phyloP scores from a whole-genome alignment of 345 rosid species.

The Eucalyptus grandis region DNA sequence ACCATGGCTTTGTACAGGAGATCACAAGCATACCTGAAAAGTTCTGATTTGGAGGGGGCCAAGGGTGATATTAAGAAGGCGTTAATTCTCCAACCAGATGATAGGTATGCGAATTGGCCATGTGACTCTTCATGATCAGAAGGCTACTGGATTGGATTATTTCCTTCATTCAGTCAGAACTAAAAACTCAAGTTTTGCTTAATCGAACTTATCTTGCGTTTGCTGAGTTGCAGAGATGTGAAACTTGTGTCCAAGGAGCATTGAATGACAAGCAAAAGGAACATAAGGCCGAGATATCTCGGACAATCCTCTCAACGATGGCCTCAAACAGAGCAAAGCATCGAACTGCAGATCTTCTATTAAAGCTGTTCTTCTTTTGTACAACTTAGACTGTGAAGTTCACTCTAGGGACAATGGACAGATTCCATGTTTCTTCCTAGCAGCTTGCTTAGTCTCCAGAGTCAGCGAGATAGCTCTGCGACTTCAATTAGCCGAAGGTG shows the following conservation, averaged over 20 bases:
- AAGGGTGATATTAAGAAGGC: conserved; percentile 20
- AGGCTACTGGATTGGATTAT: neutral
- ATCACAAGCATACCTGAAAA: conserved; percentile 20
- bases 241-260: conserved; percentile 9
- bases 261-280: conserved; percentile 19
- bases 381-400: neutral
- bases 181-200: neutral
- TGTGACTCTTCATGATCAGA: neutral
- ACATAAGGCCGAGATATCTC: neutral
- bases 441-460: neutral
- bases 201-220: no score
- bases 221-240: conserved; percentile 6
- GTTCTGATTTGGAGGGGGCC: conserved; percentile 24
- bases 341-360: neutral
- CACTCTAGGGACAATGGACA: neutral
- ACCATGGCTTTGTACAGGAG: conserved; percentile 30
- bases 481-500: neutral
- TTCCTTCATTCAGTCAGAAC: neutral
- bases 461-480: neutral
- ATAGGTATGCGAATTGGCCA: neutral
- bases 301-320: neutral
- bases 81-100: conserved; percentile 5
- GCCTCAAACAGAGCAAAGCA: conserved; percentile 14
- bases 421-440: neutral
- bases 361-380: neutral